Evolutionary conservation across 1,139 yeast species (phyloP).

Genomic region (Kurtzmaniella quercitrusa): DNA sequence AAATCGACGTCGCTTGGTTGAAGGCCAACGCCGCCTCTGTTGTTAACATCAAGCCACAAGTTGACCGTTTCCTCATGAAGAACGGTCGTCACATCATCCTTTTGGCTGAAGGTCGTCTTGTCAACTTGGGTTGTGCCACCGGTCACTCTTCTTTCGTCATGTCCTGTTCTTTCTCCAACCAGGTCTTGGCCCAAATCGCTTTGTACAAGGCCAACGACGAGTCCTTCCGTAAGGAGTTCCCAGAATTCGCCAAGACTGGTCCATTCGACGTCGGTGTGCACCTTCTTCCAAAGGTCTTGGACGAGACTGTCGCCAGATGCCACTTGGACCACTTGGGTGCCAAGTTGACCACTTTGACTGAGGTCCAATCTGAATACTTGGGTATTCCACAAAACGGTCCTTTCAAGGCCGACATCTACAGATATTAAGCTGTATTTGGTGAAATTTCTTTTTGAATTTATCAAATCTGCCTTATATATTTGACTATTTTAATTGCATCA

Average conservation of each 20-base stretch:
- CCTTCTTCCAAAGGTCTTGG: constrained; percentile 96
- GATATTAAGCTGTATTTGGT: constrained; percentile 56
- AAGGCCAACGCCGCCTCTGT: constrained; percentile 86
- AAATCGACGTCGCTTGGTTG: constrained; percentile 98
- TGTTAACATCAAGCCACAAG: constrained; percentile 98
- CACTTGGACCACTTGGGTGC: constrained; percentile 96
- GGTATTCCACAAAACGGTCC: constrained; percentile 95
- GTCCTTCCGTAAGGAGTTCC: constrained; percentile 73
- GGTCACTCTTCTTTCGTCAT: constrained; percentile 99
- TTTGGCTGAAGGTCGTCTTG: constrained; percentile 99
- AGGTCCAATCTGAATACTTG: constrained; percentile 91
- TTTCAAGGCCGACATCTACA: constrained; percentile 97
- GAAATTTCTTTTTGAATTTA: constrained; percentile 1
- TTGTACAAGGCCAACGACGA: constrained; percentile 86
- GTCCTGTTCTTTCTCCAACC: constrained; percentile 99
- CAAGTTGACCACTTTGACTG: constrained; percentile 72
- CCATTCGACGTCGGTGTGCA: constrained; percentile 92
- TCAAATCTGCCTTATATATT: constrained; percentile 3
- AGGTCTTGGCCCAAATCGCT: constrained; percentile 99
- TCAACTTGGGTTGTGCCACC: constrained; percentile 99
- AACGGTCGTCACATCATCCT: constrained; percentile 93
- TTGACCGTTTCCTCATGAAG: constrained; percentile 91
- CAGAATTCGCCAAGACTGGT: constrained; percentile 92
- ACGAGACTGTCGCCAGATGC: constrained; percentile 97
- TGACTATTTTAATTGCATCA: constrained; percentile 38